Base-by-base conservation (phyloP, 2,329 filamentous ascomycete genomes). In the Venturia aucupariae region DNA sequence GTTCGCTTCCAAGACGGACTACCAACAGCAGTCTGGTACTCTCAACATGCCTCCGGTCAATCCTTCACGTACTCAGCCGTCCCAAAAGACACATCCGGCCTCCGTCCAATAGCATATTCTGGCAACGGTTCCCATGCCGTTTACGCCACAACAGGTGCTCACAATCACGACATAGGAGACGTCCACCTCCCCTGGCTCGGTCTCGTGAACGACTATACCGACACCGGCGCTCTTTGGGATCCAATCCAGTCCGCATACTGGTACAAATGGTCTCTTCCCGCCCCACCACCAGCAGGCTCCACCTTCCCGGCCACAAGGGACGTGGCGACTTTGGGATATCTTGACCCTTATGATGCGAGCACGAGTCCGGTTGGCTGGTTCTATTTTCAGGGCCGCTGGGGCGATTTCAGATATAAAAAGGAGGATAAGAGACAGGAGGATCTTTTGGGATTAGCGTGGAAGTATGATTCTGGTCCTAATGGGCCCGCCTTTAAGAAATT, bases 91-190 rank as follows among this genome's bases (percentile, higher is more conserved):
- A 80, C 79, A 2, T 69, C 75, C 2, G 75, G 85, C 15, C 71
- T 75, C 38, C 61, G 68, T 65, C 85, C 86, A 1, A 74, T 87
- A 38, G 76, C 77, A 30, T 89, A 85, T 71, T 81, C 80, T 1
- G 81, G 82, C 0, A 82, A 83, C 60, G 86, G 86, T 10, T 82
- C 81, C 0, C 86, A 89, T 72, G 86, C 86, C 10, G 84, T 84
- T 69, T 89, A 88, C 71, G 84, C 85, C 22, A 83, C 80, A 7
- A 61, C 73, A 15, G 86, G 85, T 2, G 77, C 74, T 1, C 86
- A 88, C 69, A 85, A 87, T 70, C 84, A 88, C 57, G 55, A 57
- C 35, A 85, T 88, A 64, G 85, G 86, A 0, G 79, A 83, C 64
- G 4, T 86, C 22, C 84, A 86, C 65, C 75, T 87, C 8, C 83